phyloP scores from a whole-genome alignment of 768 basidiomycete species.

The Piloderma croceum region DNA sequence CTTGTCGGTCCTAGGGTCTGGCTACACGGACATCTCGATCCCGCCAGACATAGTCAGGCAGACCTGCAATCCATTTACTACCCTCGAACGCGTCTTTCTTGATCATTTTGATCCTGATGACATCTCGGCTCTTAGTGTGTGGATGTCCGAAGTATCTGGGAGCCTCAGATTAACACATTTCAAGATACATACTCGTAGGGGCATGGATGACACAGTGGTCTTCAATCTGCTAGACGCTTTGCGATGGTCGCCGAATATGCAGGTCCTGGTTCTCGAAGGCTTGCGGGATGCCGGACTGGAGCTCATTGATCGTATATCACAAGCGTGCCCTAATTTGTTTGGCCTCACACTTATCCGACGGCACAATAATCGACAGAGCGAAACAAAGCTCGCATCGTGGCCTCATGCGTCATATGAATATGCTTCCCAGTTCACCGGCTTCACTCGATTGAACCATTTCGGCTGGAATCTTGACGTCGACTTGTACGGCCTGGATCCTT shows the following conservation, averaged over 20 bases:
- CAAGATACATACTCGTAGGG: constrained; percentile 22
- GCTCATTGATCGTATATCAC: constrained; percentile 16
- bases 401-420: constrained; percentile 24
- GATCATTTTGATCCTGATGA: neutral
- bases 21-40: neutral
- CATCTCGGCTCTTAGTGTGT: neutral
- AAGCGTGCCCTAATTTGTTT: constrained; percentile 15
- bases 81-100: neutral
- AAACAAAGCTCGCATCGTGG: constrained; percentile 19
- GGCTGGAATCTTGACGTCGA: constrained; percentile 23
- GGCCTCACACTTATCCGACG: constrained; percentile 24
- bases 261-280: constrained; percentile 23
- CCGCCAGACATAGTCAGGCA: neutral
- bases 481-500: too few relatives aligned
- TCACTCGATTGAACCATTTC: constrained; percentile 18
- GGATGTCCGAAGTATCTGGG: too few relatives aligned
- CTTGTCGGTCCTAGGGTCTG: too few relatives aligned
- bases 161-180: constrained; percentile 18
- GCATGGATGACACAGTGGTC: constrained; percentile 16
- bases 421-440: constrained; percentile 12
- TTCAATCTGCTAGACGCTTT: constrained; percentile 12
- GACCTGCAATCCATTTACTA: neutral
- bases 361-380: constrained; percentile 18
- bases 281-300: constrained; percentile 16
- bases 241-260: constrained; percentile 10